Evolutionary conservation across 371 early-diverging fungal genomes (phyloP), one percentile per base, ranked within the genome.

Genomic region (Mortierella sp.): DNA sequence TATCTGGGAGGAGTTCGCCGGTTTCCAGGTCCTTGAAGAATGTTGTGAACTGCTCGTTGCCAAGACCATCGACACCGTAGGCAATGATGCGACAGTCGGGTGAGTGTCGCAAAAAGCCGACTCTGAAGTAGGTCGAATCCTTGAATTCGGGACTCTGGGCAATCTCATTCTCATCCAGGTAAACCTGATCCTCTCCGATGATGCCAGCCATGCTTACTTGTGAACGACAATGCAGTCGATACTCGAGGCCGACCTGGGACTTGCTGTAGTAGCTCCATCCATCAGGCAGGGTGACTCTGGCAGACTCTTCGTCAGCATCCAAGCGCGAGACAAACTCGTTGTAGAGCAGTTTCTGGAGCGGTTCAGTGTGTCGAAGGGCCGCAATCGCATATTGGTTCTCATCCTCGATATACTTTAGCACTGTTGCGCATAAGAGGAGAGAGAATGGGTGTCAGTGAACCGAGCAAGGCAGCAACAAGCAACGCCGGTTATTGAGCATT

Each of bases 301-400:
- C 89, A 6, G 93, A 89, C 72, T 89, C 88, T 69, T 91, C 91
- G 54, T 86, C 79, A 31, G 91, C 90, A 74, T 93, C 92, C 34
- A 92, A 59, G 6, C 93, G 82, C 24, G 90, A 88, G 16, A 93
- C 90, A 78, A 93, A 93, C 75, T 93, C 93, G 73, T 89, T 90
- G 81, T 92, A 91, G 31, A 93, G 85, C 13, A 89, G 74, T 48
- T 87, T 89, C 69, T 92, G 93, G 46, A 92, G 79, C 6, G 92
- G 88, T 24, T 83, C 88, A 4, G 93, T 91, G 74, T 86, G 87
- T 31, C 86, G 88, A 51, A 92, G 76, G 43, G 82, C 81, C 6
- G 86, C 86, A 26, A 79, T 79, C 5, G 86, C 86, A 53, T 86
- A 90, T 43, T 82, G 83, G 76, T 93, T 93, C 73, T 93, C 93